Percentiles rank a stretch among this genome's conserved stretches.
phyloP scores from a whole-genome alignment of 352 stramenopile genomes.

The Pythium phragmitis region DNA sequence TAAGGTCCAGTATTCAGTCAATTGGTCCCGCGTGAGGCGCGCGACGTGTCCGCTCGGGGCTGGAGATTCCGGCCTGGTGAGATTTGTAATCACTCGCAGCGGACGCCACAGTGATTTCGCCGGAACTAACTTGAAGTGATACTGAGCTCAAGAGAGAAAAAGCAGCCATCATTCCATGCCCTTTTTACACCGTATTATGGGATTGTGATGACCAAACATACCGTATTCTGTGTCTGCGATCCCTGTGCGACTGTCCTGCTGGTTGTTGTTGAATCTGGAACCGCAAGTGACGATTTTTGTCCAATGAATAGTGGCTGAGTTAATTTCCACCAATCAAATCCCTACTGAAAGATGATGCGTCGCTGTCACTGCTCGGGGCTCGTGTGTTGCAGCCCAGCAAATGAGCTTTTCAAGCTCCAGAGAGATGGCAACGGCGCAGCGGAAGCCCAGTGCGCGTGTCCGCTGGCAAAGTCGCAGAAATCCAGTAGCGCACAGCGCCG shows the following conservation, averaged over 20 bases:
- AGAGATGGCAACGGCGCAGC: background rate
- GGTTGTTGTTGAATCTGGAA: constrained; percentile 14
- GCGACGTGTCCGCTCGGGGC: background rate
- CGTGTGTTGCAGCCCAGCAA: constrained; percentile 13
- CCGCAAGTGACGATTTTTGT: constrained; percentile 6
- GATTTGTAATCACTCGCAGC: background rate
- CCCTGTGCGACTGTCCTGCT: background rate
- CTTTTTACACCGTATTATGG: background rate
- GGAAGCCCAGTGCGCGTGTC: background rate
- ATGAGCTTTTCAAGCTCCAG: constrained; percentile 18
- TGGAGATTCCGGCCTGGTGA: background rate
- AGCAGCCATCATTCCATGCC: constrained; percentile 7
- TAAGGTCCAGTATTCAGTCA: no score
- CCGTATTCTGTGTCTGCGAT: constrained; percentile 8
- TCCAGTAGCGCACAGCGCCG: constrained; percentile 10
- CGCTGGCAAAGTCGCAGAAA: constrained; percentile 5
- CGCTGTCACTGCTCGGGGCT: constrained; percentile 17
- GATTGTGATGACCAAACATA: background rate
- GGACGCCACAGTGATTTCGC: background rate
- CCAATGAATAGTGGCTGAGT: background rate
- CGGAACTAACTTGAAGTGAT: background rate
- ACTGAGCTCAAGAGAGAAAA: background rate
- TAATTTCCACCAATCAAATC: constrained; percentile 12
- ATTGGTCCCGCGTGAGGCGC: background rate
- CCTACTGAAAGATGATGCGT: constrained; percentile 12